phyloP scores from a whole-genome alignment of 441 rosid species.

The Syzygium syzygioides region DNA sequence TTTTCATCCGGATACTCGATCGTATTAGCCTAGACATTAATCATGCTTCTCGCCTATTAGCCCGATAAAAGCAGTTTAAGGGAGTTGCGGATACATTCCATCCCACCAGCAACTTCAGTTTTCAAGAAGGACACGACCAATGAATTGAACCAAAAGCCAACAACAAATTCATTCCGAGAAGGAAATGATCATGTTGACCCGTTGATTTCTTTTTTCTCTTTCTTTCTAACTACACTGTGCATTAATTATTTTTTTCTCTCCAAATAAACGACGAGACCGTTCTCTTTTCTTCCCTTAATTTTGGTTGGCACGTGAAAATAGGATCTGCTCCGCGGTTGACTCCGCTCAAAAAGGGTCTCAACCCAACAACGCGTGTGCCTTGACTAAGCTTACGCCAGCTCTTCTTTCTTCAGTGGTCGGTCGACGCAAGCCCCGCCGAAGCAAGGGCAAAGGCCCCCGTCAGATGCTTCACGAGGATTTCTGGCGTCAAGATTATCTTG shows the following conservation, averaged over 20 bases:
- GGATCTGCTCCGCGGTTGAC: neutral
- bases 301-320: neutral
- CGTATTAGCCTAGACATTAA: neutral
- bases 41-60: neutral
- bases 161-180: neutral
- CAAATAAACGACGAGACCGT: neutral
- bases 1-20: accelerated
- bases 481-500: neutral
- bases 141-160: neutral
- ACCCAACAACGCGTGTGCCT: neutral
- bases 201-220: neutral
- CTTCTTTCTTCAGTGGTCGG: neutral
- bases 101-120: no score
- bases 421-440: neutral
- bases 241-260: neutral
- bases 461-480: neutral
- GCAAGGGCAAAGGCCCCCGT: neutral
- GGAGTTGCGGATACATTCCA: neutral
- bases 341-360: neutral
- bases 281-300: neutral
- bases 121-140: neutral
- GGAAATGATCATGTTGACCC: neutral
- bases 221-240: neutral
- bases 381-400: neutral
- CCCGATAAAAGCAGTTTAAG: no score